phyloP scores from a whole-genome alignment of 805 yeast species.

The Starmerella cellae region DNA sequence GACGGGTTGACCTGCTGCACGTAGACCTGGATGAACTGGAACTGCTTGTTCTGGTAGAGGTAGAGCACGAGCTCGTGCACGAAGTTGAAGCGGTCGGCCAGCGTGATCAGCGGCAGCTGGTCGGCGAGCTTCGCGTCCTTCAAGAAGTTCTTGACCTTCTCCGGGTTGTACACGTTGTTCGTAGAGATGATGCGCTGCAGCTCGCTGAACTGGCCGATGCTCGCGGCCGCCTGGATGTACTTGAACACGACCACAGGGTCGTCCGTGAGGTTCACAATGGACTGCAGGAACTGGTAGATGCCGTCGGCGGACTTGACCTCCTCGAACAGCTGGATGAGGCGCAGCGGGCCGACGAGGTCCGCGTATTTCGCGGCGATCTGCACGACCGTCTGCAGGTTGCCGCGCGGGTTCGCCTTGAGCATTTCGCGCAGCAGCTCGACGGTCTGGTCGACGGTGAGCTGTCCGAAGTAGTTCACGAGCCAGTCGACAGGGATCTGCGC shows the following conservation, averaged over 20 bases:
- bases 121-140: slow-evolving; percentile 89
- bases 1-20: slow-evolving; percentile 96
- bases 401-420: slow-evolving; percentile 64
- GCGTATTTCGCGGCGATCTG: slow-evolving; percentile 96
- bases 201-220: slow-evolving; percentile 78
- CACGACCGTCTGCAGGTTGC: slow-evolving; percentile 80
- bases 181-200: slow-evolving; percentile 92
- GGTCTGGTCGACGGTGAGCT: slow-evolving; percentile 86
- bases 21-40: slow-evolving; percentile 93
- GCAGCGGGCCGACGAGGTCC: slow-evolving; percentile 76
- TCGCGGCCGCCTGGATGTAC: slow-evolving; percentile 89
- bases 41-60: slow-evolving; percentile 87
- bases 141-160: slow-evolving; percentile 91
- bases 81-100: slow-evolving; percentile 82
- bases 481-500: slow-evolving; percentile 68
- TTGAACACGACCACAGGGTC: slow-evolving; percentile 93
- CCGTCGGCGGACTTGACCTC: slow-evolving; percentile 89
- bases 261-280: slow-evolving; percentile 84
- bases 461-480: slow-evolving; percentile 86
- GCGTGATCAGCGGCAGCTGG: slow-evolving; percentile 90
- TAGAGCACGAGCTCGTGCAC: slow-evolving; percentile 88
- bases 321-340: slow-evolving; percentile 81
- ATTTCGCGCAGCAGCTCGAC: slow-evolving; percentile 76
- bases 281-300: slow-evolving; percentile 80
- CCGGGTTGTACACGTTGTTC: slow-evolving; percentile 89